phyloP scores from a whole-genome alignment of 106 monocot species.

The Platanthera guangdongensis region DNA sequence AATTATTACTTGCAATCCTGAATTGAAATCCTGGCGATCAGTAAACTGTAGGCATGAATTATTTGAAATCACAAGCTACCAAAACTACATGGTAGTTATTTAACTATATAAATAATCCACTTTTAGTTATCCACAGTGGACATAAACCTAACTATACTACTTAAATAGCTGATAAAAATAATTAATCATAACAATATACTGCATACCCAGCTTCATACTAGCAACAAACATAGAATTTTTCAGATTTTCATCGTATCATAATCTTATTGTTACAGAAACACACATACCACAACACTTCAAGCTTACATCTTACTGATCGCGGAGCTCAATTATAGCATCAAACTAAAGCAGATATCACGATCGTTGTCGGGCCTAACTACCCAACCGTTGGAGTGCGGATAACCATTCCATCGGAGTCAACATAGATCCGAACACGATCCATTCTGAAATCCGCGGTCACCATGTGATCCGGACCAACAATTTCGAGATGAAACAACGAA shows the following conservation, averaged over 20 bases:
- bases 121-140: too few relatives aligned
- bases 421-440: conserved; percentile 16
- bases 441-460: conserved; percentile 9
- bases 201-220: background rate
- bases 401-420: conserved; percentile 12
- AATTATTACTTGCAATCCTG: too few relatives aligned
- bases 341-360: background rate
- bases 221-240: background rate
- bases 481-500: background rate
- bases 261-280: background rate
- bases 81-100: too few relatives aligned
- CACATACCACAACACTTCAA: background rate
- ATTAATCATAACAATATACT: too few relatives aligned
- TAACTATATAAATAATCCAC: too few relatives aligned
- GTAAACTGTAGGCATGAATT: too few relatives aligned
- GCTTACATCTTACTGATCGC: background rate
- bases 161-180: too few relatives aligned
- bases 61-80: too few relatives aligned
- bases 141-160: too few relatives aligned
- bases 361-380: background rate
- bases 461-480: conserved; percentile 3
- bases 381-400: conserved; percentile 5
- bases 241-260: background rate
- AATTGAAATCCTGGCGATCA: too few relatives aligned
- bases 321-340: background rate